Percentiles rank a stretch among this genome's conserved stretches.
These are phyloP conservation scores for Trichoderma sp. DNA, from an alignment of 2,329 filamentous ascomycete species.

Conservation along the genomic window DNA sequence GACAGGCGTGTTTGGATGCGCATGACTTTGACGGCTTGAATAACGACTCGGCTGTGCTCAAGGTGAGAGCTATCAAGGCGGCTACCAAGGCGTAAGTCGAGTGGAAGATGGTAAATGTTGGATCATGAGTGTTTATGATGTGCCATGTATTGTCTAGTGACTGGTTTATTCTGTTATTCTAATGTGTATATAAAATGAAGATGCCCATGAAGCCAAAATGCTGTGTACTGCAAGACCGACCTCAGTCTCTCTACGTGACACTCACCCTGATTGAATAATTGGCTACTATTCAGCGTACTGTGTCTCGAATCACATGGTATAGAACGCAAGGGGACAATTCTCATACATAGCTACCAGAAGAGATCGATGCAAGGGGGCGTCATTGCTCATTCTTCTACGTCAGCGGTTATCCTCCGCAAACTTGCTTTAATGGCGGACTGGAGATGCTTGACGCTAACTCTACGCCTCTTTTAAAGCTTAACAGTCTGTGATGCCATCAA, in stretches of 20 bases:
- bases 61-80: conserved; percentile 25
- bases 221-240: background rate
- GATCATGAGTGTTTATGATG: background rate
- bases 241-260: background rate
- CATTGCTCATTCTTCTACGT: background rate
- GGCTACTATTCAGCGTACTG: no score
- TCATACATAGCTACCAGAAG: no score
- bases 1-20: conserved; percentile 35
- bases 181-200: background rate
- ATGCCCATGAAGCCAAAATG: background rate
- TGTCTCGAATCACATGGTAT: background rate
- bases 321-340: background rate
- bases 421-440: background rate
- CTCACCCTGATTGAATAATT: no score
- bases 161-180: background rate
- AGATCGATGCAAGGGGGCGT: background rate
- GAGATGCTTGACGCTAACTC: background rate
- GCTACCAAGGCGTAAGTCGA: background rate
- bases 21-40: conserved; percentile 33
- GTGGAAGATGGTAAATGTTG: background rate
- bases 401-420: background rate
- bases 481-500: background rate
- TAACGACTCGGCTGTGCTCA: conserved; percentile 34
- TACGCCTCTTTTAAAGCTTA: background rate
- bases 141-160: background rate